phyloP scores from a whole-genome alignment of 208 protist species.

The Vickermania ingenoplastis region DNA sequence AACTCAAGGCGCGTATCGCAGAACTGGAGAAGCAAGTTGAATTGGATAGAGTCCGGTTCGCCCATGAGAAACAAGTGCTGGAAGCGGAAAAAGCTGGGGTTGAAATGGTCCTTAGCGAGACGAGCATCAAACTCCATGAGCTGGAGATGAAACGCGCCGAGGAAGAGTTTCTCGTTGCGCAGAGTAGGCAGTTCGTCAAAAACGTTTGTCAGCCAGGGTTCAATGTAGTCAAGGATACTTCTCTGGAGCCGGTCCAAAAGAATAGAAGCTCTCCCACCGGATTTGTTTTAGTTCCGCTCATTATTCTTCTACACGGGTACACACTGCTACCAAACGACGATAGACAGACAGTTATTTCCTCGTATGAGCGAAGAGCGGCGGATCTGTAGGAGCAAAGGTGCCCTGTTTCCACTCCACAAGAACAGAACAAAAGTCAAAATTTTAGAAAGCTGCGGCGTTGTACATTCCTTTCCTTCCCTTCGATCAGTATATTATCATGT shows the following conservation, averaged over 20 bases:
- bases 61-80: slow-evolving; percentile 19
- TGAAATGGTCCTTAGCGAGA: slow-evolving; percentile 5
- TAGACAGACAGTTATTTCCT: slow-evolving; percentile 48
- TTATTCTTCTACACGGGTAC: slow-evolving; percentile 72
- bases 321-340: slow-evolving; percentile 54
- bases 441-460: not conserved
- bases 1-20: not conserved
- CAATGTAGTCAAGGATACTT: slow-evolving; percentile 69
- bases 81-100: slow-evolving; percentile 17
- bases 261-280: slow-evolving; percentile 54
- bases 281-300: slow-evolving; percentile 73
- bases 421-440: not conserved
- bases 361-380: slow-evolving; percentile 35
- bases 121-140: slow-evolving; percentile 2
- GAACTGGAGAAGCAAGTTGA: slow-evolving; percentile 15
- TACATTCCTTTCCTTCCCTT: not conserved
- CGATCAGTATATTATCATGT: not conserved
- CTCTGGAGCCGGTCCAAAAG: slow-evolving; percentile 65
- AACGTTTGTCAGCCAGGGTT: slow-evolving; percentile 76
- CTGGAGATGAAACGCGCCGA: slow-evolving; percentile 10
- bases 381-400: not conserved
- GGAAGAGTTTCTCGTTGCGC: slow-evolving; percentile 36
- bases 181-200: slow-evolving; percentile 69
- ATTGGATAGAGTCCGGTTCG: slow-evolving; percentile 4
- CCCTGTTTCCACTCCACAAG: too few species aligned